phyloP scores from a whole-genome alignment of 1,284 basidiomycete genomes.

The Heterobasidion annosum region DNA sequence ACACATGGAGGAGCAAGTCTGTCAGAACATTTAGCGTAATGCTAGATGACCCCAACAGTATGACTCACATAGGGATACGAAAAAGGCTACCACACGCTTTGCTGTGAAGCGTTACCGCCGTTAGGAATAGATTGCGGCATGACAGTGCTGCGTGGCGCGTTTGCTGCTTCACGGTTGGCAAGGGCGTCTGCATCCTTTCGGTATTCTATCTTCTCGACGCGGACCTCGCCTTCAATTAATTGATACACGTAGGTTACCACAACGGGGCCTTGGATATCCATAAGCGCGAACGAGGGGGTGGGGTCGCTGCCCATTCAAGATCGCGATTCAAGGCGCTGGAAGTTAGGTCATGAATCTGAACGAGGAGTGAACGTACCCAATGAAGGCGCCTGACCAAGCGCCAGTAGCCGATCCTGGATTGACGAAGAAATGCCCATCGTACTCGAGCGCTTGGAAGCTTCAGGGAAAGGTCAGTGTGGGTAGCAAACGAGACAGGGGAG shows the following conservation, averaged over 20 bases:
- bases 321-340: not conserved
- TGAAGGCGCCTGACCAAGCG: slow-evolving; percentile 79
- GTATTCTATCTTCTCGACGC: slow-evolving; percentile 81
- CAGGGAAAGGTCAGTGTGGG: not conserved
- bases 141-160: slow-evolving; percentile 20
- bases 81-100: slow-evolving; percentile 22
- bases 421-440: slow-evolving; percentile 88
- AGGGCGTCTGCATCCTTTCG: slow-evolving; percentile 51
- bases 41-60: not conserved
- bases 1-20: too few relatives aligned
- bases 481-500: not conserved
- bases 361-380: slow-evolving; percentile 37
- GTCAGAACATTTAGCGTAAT: too few relatives aligned
- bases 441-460: slow-evolving; percentile 92
- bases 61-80: not conserved
- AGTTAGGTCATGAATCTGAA: not conserved
- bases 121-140: slow-evolving; percentile 40
- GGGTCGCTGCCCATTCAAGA: slow-evolving; percentile 34
- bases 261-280: slow-evolving; percentile 92
- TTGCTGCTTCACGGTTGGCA: slow-evolving; percentile 17
- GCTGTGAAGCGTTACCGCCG: slow-evolving; percentile 16
- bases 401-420: slow-evolving; percentile 96
- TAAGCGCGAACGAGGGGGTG: slow-evolving; percentile 82
- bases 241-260: slow-evolving; percentile 96
- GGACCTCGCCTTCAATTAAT: slow-evolving; percentile 86